These are phyloP conservation scores for Fusarium agapanthi DNA, from an alignment of 2,329 filamentous ascomycete species.

Conservation along the genomic window DNA sequence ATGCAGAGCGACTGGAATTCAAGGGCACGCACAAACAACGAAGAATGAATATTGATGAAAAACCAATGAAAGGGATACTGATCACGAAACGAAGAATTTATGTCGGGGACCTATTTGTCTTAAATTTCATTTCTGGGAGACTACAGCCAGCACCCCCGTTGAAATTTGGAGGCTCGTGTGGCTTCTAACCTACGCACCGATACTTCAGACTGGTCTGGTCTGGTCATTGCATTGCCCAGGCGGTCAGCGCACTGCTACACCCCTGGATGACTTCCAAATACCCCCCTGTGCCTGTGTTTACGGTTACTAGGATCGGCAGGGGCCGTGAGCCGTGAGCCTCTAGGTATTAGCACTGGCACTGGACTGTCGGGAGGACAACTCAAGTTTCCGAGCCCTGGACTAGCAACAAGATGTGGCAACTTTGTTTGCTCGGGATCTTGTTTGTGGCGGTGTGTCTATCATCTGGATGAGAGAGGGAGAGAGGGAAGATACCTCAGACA, in stretches of 20 bases:
- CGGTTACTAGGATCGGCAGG: constrained; percentile 42
- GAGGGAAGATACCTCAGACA: constrained; percentile 8
- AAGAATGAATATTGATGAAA: constrained; percentile 33
- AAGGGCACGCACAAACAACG: constrained; percentile 33
- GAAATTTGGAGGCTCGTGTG: constrained; percentile 36
- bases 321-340: constrained; percentile 35
- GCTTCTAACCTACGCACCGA: constrained; percentile 25
- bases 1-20: constrained; percentile 29
- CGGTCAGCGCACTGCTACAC: constrained; percentile 30
- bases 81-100: constrained; percentile 27
- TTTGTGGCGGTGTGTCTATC: constrained; percentile 16
- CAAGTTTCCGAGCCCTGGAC: constrained; percentile 28
- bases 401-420: constrained; percentile 23
- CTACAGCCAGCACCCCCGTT: constrained; percentile 10
- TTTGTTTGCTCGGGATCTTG: constrained; percentile 16
- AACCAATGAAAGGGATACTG: constrained; percentile 26
- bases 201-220: constrained; percentile 30
- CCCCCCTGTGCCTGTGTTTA: constrained; percentile 33
- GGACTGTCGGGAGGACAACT: constrained; percentile 17
- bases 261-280: constrained; percentile 29
- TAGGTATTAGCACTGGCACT: constrained; percentile 26
- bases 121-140: constrained; percentile 31
- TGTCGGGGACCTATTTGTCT: constrained; percentile 37
- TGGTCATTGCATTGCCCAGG: constrained; percentile 33
- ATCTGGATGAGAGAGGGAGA: neutral